Evolutionary conservation across 495 filamentous ascomycete genomes (phyloP), one percentile per base, ranked within the genome.

Genomic region (Aspergillus kassunensis): DNA sequence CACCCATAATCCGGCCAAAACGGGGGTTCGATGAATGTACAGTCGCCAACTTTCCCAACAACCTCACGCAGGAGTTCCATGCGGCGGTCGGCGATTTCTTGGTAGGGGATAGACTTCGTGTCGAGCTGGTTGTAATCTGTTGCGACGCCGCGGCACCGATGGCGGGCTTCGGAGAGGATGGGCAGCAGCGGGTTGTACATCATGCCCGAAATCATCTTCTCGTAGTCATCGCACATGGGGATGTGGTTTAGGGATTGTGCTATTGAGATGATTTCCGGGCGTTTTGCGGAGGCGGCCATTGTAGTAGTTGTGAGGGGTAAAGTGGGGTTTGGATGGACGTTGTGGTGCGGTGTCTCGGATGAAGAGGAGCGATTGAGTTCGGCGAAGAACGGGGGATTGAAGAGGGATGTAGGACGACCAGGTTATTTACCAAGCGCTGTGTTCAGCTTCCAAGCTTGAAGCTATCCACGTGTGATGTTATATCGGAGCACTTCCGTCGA

Each of bases 1-100:
- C 75, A 78, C 0, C 79, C 80, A 50, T 82, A 82, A 56, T 83
- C 79, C 6, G 79, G 67, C 6, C 56, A 53, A 55, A 83, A 71
- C 0, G 79, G 76, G 15, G 79, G 68, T 57, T 81, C 78, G 31
- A 81, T 57, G 45, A 74, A 78, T 6, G 69, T 65, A 1, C 68
- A 64, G 7, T 73, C 64, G 10, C 74, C 77, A 3, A 75, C 65
- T 4, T 52, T 53, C 8, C 78, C 77, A 10, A 81, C 56, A 7
- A 78, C 41, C 20, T 75, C 64, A 6, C 53, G 50, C 4, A 79
- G 50, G 39, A 75, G 63, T n/a, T 61, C 67, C 10, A 67, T 44
- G 8, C 76, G 66, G 16, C 54, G 53, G 4, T 64, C 61, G 6
- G 24, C 44, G 19, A 78, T 63, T 20, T 72, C 24, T 2, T 73